Conservation (phyloP, 352 stramenopile species). For the Phytophthora multivora region DNA sequence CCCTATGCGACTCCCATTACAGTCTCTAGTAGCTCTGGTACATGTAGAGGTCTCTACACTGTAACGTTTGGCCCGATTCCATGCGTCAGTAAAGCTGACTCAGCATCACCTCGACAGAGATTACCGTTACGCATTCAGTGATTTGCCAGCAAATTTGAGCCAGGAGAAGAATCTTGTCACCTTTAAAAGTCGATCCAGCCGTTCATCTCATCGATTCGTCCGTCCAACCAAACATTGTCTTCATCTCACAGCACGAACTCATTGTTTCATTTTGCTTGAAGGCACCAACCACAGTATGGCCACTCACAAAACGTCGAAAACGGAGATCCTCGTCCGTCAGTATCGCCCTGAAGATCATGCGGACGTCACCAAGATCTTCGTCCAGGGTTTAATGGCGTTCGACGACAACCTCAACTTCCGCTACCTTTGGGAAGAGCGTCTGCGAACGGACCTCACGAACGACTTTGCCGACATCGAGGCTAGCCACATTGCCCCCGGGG, state of each 20-base stretch:
- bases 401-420: conserved; percentile 21
- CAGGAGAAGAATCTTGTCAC: not conserved
- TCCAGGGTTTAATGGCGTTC: conserved; percentile 8
- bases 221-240: conserved; percentile 1
- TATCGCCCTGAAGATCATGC: conserved; percentile 29
- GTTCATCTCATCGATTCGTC: conserved; percentile 2
- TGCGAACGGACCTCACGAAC: conserved; percentile 19
- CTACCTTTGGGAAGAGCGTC: conserved; percentile 27
- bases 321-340: conserved; percentile 15
- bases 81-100: not conserved
- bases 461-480: conserved; percentile 27
- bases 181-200: not conserved
- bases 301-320: not conserved
- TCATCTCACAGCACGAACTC: not conserved
- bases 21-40: no score
- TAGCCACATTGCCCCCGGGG: conserved; percentile 19
- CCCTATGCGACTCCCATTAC: no score
- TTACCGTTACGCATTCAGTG: not conserved
- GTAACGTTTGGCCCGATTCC: not conserved
- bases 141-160: not conserved
- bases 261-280: not conserved
- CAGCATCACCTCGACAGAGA: conserved; percentile 6
- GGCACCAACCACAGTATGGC: no score
- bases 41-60: no score
- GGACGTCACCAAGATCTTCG: conserved; percentile 21